Percentiles rank a stretch among this genome's conserved stretches.
Conservation (phyloP, 768 basidiomycete species). For the Tricholoma flavovirens region DNA sequence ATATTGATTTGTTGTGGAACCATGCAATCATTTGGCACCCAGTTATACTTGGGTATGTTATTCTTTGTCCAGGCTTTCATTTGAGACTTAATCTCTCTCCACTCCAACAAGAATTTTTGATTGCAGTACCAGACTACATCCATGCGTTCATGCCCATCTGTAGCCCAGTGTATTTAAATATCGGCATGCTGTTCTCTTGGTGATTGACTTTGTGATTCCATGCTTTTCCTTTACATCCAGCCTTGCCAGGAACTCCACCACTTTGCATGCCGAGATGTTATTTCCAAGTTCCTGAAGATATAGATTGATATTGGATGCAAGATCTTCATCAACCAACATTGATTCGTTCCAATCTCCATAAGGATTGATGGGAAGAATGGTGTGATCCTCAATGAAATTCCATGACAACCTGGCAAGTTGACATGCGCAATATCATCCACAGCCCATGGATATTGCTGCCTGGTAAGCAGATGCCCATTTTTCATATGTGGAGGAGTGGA, state of each 20-base stretch:
- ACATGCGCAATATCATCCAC: not conserved
- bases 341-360: too few species aligned
- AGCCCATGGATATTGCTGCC: slow-evolving; percentile 13
- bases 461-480: slow-evolving; percentile 19
- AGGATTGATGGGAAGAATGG: slow-evolving; percentile 20
- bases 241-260: too few species aligned
- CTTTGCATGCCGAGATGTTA: too few species aligned
- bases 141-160: slow-evolving; percentile 25
- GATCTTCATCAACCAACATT: too few species aligned
- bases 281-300: too few species aligned
- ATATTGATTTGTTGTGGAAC: too few species aligned
- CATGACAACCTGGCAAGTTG: slow-evolving; percentile 3
- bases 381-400: slow-evolving; percentile 13
- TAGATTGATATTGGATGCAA: too few species aligned
- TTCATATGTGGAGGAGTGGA: slow-evolving; percentile 12
- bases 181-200: slow-evolving; percentile 15
- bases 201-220: too few species aligned
- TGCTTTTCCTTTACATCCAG: too few species aligned
- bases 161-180: slow-evolving; percentile 19
- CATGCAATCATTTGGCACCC: slow-evolving; percentile 3
- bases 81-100: slow-evolving; percentile 7
- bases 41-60: slow-evolving; percentile 2
- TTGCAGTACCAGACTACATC: slow-evolving; percentile 31
- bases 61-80: not conserved
- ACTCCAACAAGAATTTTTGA: slow-evolving; percentile 17